Conservation (phyloP, 768 basidiomycete species). For the Strobilomyces echinocephalus region DNA sequence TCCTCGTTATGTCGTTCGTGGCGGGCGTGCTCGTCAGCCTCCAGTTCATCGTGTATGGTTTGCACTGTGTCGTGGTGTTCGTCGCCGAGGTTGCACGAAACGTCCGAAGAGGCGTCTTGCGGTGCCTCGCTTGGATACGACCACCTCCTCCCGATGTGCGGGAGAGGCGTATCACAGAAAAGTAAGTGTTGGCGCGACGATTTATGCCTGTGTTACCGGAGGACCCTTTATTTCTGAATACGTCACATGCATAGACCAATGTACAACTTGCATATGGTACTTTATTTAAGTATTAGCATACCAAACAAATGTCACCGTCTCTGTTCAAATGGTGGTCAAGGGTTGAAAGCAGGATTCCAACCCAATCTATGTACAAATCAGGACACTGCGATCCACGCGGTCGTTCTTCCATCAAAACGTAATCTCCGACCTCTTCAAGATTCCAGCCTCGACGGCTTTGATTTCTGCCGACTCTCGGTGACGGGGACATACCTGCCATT, state of each 20-base stretch:
- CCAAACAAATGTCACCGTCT: not conserved
- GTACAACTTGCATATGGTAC: conserved; percentile 1
- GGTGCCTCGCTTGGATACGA: conserved; percentile 11
- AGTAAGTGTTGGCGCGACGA: not conserved
- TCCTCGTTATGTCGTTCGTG: conserved; percentile 51
- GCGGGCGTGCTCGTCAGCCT: conserved; percentile 57
- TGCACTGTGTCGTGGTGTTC: conserved; percentile 24
- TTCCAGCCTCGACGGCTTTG: conserved; percentile 28
- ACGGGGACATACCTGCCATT: not conserved
- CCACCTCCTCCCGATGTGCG: conserved; percentile 3
- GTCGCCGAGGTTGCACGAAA: conserved; percentile 4
- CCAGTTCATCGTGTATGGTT: conserved; percentile 62
- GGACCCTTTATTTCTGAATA: not conserved
- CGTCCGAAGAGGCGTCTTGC: conserved; percentile 11
- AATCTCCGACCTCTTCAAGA: conserved; percentile 20
- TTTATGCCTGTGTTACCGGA: not conserved
- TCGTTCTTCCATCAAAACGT: too few species aligned
- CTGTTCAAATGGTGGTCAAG: not conserved
- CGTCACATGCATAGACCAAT: not conserved
- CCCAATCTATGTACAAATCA: too few species aligned
- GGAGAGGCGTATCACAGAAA: conserved; percentile 7
- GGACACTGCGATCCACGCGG: too few species aligned
- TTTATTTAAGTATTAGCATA: not conserved
- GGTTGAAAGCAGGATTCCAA: too few species aligned
- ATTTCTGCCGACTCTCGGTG: conserved; percentile 19